A percentile compares a stretch with the other conserved stretches of the same genome.
phyloP scores from a whole-genome alignment of 2,329 filamentous ascomycete genomes.

The Diplodia mutila region DNA sequence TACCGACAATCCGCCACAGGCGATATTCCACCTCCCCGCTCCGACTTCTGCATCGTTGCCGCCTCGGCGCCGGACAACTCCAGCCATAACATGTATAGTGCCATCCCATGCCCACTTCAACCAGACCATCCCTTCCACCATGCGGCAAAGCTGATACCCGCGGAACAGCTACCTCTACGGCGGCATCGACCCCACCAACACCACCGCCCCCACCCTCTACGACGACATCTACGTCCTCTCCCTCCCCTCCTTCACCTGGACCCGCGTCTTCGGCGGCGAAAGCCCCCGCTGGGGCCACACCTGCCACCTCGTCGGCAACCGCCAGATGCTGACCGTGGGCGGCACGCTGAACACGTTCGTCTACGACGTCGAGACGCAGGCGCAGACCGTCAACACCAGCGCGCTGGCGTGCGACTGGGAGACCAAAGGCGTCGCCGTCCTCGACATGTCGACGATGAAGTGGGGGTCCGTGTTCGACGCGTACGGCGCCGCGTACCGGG shows the following conservation, averaged over 20 bases:
- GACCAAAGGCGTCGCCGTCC: conserved; percentile 27
- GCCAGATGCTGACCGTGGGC: conserved; percentile 50
- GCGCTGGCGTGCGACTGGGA: conserved; percentile 30
- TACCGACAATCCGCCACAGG: conserved; percentile 50
- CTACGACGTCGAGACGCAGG: conserved; percentile 19
- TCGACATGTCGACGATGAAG: conserved; percentile 29
- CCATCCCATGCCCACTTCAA: conserved; percentile 29
- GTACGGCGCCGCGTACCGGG: background rate
- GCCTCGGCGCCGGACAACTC: conserved; percentile 51
- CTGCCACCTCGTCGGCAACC: conserved; percentile 45
- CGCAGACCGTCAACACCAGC: background rate
- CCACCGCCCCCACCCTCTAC: conserved; percentile 32
- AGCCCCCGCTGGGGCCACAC: conserved; percentile 47
- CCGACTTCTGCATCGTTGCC: conserved; percentile 50
- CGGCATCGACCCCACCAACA: conserved; percentile 44
- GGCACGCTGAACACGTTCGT: conserved; percentile 31
- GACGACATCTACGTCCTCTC: conserved; percentile 54
- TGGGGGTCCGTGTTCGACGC: conserved; percentile 27
- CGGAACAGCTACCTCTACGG: conserved; percentile 48
- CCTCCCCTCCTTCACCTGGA: conserved; percentile 53
- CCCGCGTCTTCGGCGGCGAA: conserved; percentile 41
- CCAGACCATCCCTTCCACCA: too few relatives aligned
- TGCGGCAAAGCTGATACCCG: too few relatives aligned
- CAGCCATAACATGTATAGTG: conserved; percentile 51
- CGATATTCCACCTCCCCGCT: conserved; percentile 46